Evolutionary conservation across 208 protist genomes (phyloP).

Genomic region (Leptomonas pyrrhocoris): DNA sequence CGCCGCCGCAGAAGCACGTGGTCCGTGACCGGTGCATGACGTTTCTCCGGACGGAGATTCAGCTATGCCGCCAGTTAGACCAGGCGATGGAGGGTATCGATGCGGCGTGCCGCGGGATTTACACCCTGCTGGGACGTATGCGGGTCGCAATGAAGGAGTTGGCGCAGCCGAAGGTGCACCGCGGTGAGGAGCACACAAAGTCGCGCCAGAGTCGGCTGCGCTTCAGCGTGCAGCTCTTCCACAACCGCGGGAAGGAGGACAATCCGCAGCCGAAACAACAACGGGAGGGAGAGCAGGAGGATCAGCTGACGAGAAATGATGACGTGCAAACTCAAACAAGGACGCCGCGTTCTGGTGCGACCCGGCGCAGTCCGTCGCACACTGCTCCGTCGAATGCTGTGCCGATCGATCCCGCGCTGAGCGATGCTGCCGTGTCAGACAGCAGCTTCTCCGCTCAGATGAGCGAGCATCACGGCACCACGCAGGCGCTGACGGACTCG

Average conservation of each 20-base stretch:
- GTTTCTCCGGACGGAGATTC: slow-evolving; percentile 44
- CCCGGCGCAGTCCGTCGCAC: background rate
- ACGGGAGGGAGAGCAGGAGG: background rate
- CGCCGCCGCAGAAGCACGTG: slow-evolving; percentile 32
- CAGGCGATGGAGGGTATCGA: slow-evolving; percentile 38
- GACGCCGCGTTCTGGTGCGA: slow-evolving; percentile 8
- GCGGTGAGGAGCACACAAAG: slow-evolving; percentile 26
- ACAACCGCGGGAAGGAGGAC: background rate
- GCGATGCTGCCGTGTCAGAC: slow-evolving; percentile 22
- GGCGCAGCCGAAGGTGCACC: slow-evolving; percentile 23
- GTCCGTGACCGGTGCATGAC: slow-evolving; percentile 25
- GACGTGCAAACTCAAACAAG: background rate
- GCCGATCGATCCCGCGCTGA: slow-evolving; percentile 12
- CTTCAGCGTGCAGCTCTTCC: slow-evolving; percentile 24
- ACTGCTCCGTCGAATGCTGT: background rate
- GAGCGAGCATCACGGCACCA: slow-evolving; percentile 24
- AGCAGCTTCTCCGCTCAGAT: slow-evolving; percentile 40
- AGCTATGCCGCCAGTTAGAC: slow-evolving; percentile 38
- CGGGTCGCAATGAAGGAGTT: slow-evolving; percentile 30
- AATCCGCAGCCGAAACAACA: background rate
- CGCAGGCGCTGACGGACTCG: slow-evolving; percentile 17
- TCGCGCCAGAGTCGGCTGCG: slow-evolving; percentile 23
- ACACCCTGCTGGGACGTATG: slow-evolving; percentile 23
- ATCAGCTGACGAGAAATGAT: background rate
- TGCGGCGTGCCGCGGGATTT: slow-evolving; percentile 26